Evolutionary conservation across 75 land plant genomes (phyloP), one percentile per base, ranked within the genome.

Genomic region (Azolla pinnata): DNA sequence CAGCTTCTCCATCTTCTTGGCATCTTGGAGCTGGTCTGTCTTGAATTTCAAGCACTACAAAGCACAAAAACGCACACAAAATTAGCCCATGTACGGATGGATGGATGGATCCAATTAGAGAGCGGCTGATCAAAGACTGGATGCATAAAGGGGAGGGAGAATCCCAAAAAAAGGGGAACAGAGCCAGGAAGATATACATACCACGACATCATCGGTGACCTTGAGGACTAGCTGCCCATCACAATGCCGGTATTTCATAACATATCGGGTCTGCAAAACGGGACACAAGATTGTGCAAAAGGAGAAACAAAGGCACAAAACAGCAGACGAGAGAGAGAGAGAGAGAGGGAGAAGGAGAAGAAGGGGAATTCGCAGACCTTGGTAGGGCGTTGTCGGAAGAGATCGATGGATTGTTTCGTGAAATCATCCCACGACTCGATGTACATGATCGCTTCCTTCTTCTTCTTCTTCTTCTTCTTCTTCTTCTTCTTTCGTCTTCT

Each of bases 11-110:
- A 89, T 85, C 74, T 83, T 89, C 67, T 83, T 89, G 9, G 76
- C 78, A 64, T 89, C 96, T 66, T 89, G 96, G n/a, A 86, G 90
- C 60, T 89, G 90, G 63, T 89, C 96, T 4, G 96, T 89, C 77
- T 83, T 89, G 32, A 78, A 89, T 69, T 89, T 85, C n/a, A 89
- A 74, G 61, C 96, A 89, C 96, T 88, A 81, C 26, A 63, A 62
- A n/a, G n/a, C n/a, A n/a, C n/a, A n/a, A n/a, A n/a, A n/a, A 12
- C 5, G 40, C 12, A 12, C 5, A 12, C 40, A 35, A 35, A 35
- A 35, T 35, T 35, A 35, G 40, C n/a, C n/a, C n/a, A n/a, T 5
- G 40, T 35, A 12, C 40, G 12, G 40, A 35, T 35, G 12, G 40
- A 5, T 12, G 40, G 10, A 35, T 35, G 40, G 10, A 35, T 35